These are phyloP conservation scores for Thielaviopsis populi DNA, from an alignment of 2,329 filamentous ascomycete genomes.

Conservation along the genomic window DNA sequence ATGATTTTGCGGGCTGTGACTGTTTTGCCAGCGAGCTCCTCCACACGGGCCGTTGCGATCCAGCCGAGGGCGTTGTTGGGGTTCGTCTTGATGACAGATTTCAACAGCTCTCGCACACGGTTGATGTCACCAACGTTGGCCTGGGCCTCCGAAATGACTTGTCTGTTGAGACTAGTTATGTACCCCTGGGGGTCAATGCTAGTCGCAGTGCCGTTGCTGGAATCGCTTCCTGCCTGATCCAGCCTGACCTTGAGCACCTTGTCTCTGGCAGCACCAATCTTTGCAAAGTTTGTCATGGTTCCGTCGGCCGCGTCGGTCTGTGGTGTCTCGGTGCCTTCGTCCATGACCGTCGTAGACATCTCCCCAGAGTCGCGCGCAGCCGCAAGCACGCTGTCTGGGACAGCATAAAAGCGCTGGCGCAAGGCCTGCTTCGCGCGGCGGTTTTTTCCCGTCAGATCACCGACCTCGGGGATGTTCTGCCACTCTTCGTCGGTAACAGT, in stretches of 20 bases:
- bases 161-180: constrained; percentile 76
- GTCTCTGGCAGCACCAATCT: constrained; percentile 90
- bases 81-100: constrained; percentile 95
- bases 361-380: constrained; percentile 68
- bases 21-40: constrained; percentile 83
- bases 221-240: constrained; percentile 55
- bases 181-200: constrained; percentile 94
- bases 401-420: constrained; percentile 80
- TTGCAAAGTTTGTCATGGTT: constrained; percentile 94
- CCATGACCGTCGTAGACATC: constrained; percentile 74
- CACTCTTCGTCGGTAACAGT: constrained; percentile 90
- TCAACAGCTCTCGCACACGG: constrained; percentile 77
- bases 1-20: constrained; percentile 82
- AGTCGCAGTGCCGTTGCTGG: constrained; percentile 63
- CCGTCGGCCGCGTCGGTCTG: constrained; percentile 47
- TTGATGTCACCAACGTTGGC: constrained; percentile 89
- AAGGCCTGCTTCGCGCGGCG: constrained; percentile 69
- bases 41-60: constrained; percentile 84
- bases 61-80: constrained; percentile 88
- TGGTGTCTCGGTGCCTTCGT: constrained; percentile 38
- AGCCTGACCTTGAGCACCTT: constrained; percentile 91
- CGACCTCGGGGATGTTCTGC: constrained; percentile 88
- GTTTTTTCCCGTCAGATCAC: constrained; percentile 91
- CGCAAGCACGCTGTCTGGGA: constrained; percentile 88
- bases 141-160: constrained; percentile 63